Conservation (phyloP, 2,329 filamentous ascomycete species). For the Ramichloridium luteum region DNA sequence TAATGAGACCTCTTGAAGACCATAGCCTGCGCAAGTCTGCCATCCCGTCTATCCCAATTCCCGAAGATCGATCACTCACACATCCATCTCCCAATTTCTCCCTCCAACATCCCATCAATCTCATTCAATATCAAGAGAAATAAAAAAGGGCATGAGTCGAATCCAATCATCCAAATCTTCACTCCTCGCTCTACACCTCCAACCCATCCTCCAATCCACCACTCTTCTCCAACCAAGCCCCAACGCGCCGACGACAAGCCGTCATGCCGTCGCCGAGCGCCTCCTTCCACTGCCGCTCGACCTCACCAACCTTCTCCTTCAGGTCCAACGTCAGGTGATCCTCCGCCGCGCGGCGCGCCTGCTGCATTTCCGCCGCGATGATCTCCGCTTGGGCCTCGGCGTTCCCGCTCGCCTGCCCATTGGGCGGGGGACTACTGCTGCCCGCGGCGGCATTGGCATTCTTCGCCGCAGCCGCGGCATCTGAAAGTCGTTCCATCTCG, state of each 20-base stretch:
- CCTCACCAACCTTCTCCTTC: slow-evolving; percentile 82
- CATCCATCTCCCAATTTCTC: too few species aligned
- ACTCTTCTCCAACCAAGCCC: slow-evolving; percentile 57
- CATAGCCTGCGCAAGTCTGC: too few species aligned
- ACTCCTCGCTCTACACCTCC: slow-evolving; percentile 27
- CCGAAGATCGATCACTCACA: too few species aligned
- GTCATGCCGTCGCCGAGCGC: slow-evolving; percentile 69
- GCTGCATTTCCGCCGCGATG: slow-evolving; percentile 39
- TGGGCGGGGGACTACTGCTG: too few species aligned
- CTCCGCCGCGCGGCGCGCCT: slow-evolving; percentile 55
- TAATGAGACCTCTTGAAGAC: too few species aligned
- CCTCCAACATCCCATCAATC: too few species aligned
- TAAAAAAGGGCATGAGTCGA: too few species aligned
- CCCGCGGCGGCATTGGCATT: slow-evolving; percentile 12
- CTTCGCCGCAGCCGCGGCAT: slow-evolving; percentile 18
- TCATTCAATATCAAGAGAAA: too few species aligned
- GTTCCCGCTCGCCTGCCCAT: too few species aligned
- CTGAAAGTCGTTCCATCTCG: slow-evolving; percentile 55
- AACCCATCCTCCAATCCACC: slow-evolving; percentile 76
- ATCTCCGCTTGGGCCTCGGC: slow-evolving; percentile 22
- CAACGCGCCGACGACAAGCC: slow-evolving; percentile 61
- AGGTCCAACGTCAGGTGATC: slow-evolving; percentile 65
- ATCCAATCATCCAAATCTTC: slow-evolving; percentile 2
- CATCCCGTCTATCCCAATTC: too few species aligned
- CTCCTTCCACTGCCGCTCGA: slow-evolving; percentile 83